A percentile compares a stretch with the other conserved stretches of the same genome.
These are phyloP conservation scores for Citrus australasica DNA, from an alignment of 345 rosid genomes.

Conservation along the genomic window DNA sequence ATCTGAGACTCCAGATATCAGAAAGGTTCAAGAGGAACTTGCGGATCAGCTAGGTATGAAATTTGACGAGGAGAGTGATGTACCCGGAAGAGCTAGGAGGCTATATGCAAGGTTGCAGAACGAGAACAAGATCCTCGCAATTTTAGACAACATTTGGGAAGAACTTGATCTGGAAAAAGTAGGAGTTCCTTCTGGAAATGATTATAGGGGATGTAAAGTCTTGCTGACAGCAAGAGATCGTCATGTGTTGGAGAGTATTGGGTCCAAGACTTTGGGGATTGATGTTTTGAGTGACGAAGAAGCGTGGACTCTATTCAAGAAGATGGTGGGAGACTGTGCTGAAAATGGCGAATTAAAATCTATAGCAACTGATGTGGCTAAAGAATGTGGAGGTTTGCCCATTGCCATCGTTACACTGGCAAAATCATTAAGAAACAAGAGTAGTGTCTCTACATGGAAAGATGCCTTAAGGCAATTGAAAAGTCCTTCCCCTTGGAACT, in stretches of 20 bases:
- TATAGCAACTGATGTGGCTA: constrained; percentile 10
- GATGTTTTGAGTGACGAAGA: neutral
- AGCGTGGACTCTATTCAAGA: constrained; percentile 24
- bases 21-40: neutral
- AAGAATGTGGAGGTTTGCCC: neutral
- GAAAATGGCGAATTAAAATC: neutral
- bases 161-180: too few relatives aligned
- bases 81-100: neutral
- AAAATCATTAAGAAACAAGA: neutral
- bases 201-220: too few relatives aligned
- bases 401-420: constrained; percentile 28
- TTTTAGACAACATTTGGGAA: too few relatives aligned
- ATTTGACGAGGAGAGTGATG: too few relatives aligned
- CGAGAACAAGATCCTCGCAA: too few relatives aligned
- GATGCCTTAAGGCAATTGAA: constrained; percentile 7
- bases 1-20: neutral
- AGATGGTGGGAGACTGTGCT: constrained; percentile 1
- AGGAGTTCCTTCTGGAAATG: too few relatives aligned
- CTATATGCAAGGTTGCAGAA: too few relatives aligned
- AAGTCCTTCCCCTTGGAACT: neutral
- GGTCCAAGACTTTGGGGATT: neutral
- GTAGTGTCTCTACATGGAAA: constrained; percentile 13
- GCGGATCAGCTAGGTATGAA: neutral
- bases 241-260: neutral
- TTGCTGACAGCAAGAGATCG: neutral